These are phyloP conservation scores for Candida nemodendra DNA, from an alignment of 805 yeast genomes.

Conservation along the genomic window DNA sequence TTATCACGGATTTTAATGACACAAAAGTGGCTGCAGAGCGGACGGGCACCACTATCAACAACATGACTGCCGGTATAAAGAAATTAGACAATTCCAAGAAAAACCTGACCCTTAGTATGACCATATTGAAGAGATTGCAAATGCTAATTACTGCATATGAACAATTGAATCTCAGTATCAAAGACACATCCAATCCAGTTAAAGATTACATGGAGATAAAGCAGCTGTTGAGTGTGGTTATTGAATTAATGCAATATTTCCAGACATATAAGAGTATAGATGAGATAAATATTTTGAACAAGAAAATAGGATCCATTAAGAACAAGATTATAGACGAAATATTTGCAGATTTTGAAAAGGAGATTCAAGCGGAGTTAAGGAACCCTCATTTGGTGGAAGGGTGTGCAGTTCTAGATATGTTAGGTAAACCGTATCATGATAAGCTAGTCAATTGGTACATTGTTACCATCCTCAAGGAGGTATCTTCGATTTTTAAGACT, in stretches of 20 bases:
- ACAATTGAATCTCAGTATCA: conserved; percentile 48
- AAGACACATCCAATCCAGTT: conserved; percentile 26
- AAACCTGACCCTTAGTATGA: conserved; percentile 81
- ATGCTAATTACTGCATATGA: conserved; percentile 79
- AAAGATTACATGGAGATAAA: conserved; percentile 52
- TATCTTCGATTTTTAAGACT: conserved; percentile 68
- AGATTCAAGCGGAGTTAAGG: conserved; percentile 37
- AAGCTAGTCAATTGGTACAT: conserved; percentile 74
- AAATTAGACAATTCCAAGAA: conserved; percentile 77
- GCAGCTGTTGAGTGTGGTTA: conserved; percentile 64
- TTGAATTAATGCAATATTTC: conserved; percentile 70
- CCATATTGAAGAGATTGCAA: conserved; percentile 80
- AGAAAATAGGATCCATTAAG: conserved; percentile 58
- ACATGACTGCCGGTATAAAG: conserved; percentile 76
- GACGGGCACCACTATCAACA: conserved; percentile 62
- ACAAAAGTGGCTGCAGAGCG: conserved; percentile 47
- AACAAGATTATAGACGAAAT: conserved; percentile 64
- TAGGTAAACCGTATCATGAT: conserved; percentile 56
- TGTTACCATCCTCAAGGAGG: conserved; percentile 66
- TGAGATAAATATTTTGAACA: conserved; percentile 67
- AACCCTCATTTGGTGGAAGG: conserved; percentile 52
- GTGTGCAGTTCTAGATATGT: conserved; percentile 65
- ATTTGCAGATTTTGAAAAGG: conserved; percentile 66
- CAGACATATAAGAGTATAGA: conserved; percentile 80
- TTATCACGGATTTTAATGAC: conserved; percentile 45